phyloP scores from a whole-genome alignment of 1,284 basidiomycete genomes.

The Ceraceosorus guamensis region DNA sequence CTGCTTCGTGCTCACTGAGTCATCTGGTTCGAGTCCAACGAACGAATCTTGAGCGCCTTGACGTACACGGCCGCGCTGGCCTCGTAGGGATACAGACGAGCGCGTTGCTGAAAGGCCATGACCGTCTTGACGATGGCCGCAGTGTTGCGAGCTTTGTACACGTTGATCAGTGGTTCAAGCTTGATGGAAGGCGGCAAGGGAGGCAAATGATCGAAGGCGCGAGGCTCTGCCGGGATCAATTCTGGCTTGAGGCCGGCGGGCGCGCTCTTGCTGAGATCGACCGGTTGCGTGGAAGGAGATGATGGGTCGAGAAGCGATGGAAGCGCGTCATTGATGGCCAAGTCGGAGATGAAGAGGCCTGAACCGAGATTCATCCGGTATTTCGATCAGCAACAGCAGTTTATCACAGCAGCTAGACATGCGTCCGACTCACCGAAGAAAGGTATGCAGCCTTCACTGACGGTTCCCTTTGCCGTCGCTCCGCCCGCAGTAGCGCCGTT shows the following conservation, averaged over 20 bases:
- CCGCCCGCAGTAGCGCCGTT: neutral
- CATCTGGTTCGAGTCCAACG: constrained; percentile 29
- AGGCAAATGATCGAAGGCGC: constrained; percentile 23
- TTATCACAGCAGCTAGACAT: neutral
- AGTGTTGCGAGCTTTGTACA: constrained; percentile 33
- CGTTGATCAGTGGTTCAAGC: constrained; percentile 33
- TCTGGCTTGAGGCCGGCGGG: constrained; percentile 5
- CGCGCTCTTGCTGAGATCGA: neutral
- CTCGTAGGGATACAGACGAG: constrained; percentile 26
- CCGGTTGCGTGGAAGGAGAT: constrained; percentile 8
- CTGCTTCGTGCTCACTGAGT: constrained; percentile 13
- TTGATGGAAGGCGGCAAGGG: constrained; percentile 22
- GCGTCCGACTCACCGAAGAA: constrained; percentile 10
- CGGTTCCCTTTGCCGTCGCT: neutral
- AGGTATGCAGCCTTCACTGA: constrained; percentile 7
- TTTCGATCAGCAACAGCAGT: neutral
- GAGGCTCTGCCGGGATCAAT: constrained; percentile 13
- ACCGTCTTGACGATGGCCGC: constrained; percentile 34
- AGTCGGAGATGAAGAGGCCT: constrained; percentile 40
- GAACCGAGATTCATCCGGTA: neutral
- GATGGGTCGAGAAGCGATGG: constrained; percentile 37
- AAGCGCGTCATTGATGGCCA: constrained; percentile 33
- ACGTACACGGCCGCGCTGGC: constrained; percentile 36
- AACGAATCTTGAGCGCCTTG: constrained; percentile 37
- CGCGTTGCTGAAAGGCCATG: constrained; percentile 30